Percentiles rank a stretch among this genome's conserved stretches.
Conservation (phyloP, 2,329 filamentous ascomycete species). For the Trichoderma sp. region DNA sequence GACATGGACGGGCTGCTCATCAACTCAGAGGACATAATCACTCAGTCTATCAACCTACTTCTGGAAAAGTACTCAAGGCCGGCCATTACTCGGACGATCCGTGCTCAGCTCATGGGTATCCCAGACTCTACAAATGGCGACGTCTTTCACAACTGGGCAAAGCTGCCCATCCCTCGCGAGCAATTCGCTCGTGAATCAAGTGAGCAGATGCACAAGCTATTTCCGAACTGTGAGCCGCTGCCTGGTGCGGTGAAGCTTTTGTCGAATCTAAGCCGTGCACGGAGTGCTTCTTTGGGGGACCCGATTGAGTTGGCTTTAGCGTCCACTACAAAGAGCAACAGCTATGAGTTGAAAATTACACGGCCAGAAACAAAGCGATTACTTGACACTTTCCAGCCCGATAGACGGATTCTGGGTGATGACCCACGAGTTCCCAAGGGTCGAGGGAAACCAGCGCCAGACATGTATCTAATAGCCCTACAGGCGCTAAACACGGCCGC, state of each 20-base stretch:
- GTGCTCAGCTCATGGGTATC: slow-evolving; percentile 1
- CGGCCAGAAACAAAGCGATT: neutral
- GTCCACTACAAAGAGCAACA: neutral
- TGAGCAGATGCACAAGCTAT: neutral
- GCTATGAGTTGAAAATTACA: neutral
- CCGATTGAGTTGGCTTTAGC: neutral
- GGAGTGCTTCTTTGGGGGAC: neutral
- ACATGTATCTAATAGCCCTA: slow-evolving; percentile 69
- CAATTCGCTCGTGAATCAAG: neutral
- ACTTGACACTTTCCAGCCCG: neutral
- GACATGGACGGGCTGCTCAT: slow-evolving; percentile 7
- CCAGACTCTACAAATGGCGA: neutral
- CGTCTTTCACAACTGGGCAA: neutral
- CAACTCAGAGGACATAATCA: slow-evolving; percentile 8
- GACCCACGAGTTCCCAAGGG: slow-evolving; percentile 36
- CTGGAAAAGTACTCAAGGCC: slow-evolving; percentile 2
- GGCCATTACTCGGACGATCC: neutral
- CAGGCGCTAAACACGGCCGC: slow-evolving; percentile 60
- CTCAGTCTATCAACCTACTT: neutral
- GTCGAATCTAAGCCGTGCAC: neutral
- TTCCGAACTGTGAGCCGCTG: neutral
- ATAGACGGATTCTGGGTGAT: neutral
- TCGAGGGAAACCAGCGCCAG: slow-evolving; percentile 67
- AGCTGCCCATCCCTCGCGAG: neutral
- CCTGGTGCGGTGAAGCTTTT: neutral